phyloP scores from a whole-genome alignment of 1,284 basidiomycete species.

The Macrocystidia cucumis region DNA sequence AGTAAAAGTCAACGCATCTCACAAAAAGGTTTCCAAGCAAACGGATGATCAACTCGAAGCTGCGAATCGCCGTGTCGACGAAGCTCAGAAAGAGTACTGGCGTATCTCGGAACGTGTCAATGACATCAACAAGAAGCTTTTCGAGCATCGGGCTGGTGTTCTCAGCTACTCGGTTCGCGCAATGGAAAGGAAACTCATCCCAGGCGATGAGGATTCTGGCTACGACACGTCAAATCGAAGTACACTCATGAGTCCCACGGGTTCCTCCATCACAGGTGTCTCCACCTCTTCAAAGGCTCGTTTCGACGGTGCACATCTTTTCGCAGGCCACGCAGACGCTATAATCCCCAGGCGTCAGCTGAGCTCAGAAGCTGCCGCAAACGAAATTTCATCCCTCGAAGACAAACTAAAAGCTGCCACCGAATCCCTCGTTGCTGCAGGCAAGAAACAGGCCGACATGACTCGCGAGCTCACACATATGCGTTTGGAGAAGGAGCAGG shows the following conservation, averaged over 20 bases:
- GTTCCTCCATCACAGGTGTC: constrained; percentile 36
- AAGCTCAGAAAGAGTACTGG: constrained; percentile 63
- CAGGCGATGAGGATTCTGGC: constrained; percentile 28
- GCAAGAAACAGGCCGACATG: constrained; percentile 53
- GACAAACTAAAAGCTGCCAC: constrained; percentile 53
- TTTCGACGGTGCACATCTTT: constrained; percentile 77
- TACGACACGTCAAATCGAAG: constrained; percentile 44
- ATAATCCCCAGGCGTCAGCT: constrained; percentile 38
- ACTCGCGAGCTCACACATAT: constrained; percentile 51
- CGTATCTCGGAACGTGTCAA: constrained; percentile 52
- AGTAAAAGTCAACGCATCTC: constrained; percentile 54
- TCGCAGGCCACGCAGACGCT: constrained; percentile 67
- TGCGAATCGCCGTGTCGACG: constrained; percentile 59
- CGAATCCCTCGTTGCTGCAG: constrained; percentile 45
- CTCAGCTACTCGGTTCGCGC: constrained; percentile 62
- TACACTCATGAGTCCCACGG: constrained; percentile 44
- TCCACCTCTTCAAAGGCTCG: constrained; percentile 38
- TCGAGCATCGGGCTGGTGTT: constrained; percentile 74
- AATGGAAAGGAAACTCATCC: constrained; percentile 53
- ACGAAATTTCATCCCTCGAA: constrained; percentile 41
- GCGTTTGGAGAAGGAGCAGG: constrained; percentile 54
- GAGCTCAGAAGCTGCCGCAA: constrained; percentile 27
- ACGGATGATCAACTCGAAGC: constrained; percentile 64
- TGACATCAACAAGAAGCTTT: constrained; percentile 51
- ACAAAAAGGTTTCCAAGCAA: constrained; percentile 55